Evolutionary conservation across 768 basidiomycete species (phyloP).

Genomic region (Termitomyces sp.): DNA sequence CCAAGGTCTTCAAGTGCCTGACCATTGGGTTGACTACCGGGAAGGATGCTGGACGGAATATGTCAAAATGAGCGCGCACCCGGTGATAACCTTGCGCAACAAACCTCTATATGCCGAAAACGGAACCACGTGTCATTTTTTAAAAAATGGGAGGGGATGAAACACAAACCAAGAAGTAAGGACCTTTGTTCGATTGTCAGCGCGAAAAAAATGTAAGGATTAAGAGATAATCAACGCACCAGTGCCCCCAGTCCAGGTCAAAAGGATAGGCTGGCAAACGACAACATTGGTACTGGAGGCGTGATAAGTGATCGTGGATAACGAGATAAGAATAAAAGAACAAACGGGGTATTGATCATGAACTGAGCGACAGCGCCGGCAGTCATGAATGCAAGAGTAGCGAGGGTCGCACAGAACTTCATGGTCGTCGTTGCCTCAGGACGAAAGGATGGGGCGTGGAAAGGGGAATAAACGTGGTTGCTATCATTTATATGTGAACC

Average conservation of each 20-base stretch:
- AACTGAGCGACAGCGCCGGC: slow-evolving; percentile 40
- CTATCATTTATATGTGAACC: slow-evolving; percentile 18
- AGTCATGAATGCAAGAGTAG: slow-evolving; percentile 38
- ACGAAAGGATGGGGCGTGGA: slow-evolving; percentile 22
- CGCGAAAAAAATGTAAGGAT: neutral
- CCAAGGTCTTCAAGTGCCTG: slow-evolving; percentile 46
- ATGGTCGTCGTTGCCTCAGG: slow-evolving; percentile 33
- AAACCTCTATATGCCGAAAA: slow-evolving; percentile 36
- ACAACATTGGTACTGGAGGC: slow-evolving; percentile 40
- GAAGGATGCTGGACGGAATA: slow-evolving; percentile 43
- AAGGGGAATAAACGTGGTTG: slow-evolving; percentile 21
- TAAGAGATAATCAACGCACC: slow-evolving; percentile 33
- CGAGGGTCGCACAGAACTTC: slow-evolving; percentile 44
- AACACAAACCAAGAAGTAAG: slow-evolving; percentile 61
- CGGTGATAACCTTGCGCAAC: neutral
- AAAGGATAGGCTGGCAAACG: slow-evolving; percentile 53
- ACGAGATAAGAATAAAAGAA: slow-evolving; percentile 12
- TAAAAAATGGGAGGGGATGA: neutral
- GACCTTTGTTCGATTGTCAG: slow-evolving; percentile 37
- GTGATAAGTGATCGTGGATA: neutral
- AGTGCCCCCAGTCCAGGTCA: slow-evolving; percentile 56
- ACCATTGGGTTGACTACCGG: slow-evolving; percentile 43
- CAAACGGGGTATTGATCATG: slow-evolving; percentile 72
- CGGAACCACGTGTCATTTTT: slow-evolving; percentile 1
- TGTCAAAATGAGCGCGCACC: slow-evolving; percentile 1